Evolutionary conservation across 75 land plant species (phyloP), one percentile per base, ranked within the genome.

Genomic region (Azolla pinnata): DNA sequence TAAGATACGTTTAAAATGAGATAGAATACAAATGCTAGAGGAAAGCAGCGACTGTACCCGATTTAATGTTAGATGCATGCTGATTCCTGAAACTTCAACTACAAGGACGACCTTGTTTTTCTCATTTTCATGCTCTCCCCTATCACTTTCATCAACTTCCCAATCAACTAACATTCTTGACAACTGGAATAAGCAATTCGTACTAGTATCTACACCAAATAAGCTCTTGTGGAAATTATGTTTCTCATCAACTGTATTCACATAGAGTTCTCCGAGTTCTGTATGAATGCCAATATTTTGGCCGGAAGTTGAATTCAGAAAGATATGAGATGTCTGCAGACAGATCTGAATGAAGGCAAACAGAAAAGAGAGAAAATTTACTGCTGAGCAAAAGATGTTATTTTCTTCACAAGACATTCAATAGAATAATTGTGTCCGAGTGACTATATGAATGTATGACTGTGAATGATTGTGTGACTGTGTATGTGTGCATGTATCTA

Each of bases 271-370:
- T 62, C 86, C 96, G 30, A 92, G 71, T 62, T 92, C 98, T 61
- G 67, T 67, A 62, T 88, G 96, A 27, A 88, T 66, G 21, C 75
- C 51, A 68, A 82, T 67, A 24, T 72, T 84, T 9, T 63, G 61
- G 44, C 60, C 81, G 33, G 86, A 62, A 31, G 85, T 75, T 54
- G 86, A 78, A 64, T 83, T 88, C 25, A 87, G 81, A 76, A 61
- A 92, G 16, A 92, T 51, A 63, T 92, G 95, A 16, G 98, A 85
- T 27, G 96, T 85, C 61, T 92, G 98, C 27, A 90, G 83, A 65
- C 82, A 85, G 28, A 75, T 82, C 98, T 92, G 69, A 50, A 55
- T 20, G n/a, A n/a, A n/a, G n/a, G 2, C 63, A 26, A 27, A 4
- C 2, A 14, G 4, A 26, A 44, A 29, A 44, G 30, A 20, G 33